Percentiles rank a stretch among this genome's conserved stretches.
Conservation (phyloP, 1,284 basidiomycete genomes). For the Ganoderma resinaceum region DNA sequence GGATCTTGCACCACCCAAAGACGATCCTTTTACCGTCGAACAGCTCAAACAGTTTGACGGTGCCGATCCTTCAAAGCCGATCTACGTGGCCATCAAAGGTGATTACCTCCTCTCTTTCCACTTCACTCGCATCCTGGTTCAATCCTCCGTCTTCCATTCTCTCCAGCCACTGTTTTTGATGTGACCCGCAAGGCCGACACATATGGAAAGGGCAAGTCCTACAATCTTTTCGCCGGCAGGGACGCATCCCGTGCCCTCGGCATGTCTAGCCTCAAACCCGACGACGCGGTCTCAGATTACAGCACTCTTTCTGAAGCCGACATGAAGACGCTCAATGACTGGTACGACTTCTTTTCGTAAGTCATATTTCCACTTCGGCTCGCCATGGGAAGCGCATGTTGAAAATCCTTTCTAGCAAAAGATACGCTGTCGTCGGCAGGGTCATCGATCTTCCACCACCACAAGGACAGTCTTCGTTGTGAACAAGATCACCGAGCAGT, state of each 20-base stretch:
- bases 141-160: neutral
- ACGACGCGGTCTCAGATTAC: conserved; percentile 92
- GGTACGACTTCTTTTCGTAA: conserved; percentile 83
- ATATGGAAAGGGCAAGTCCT: conserved; percentile 78
- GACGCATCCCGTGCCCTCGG: conserved; percentile 88
- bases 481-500: neutral
- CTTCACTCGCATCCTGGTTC: neutral
- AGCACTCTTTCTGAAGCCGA: conserved; percentile 79
- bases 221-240: conserved; percentile 86
- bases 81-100: conserved; percentile 93
- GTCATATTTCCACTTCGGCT: conserved; percentile 44
- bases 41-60: conserved; percentile 79
- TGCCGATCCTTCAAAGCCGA: conserved; percentile 65
- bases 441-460: conserved; percentile 57
- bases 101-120: conserved; percentile 24
- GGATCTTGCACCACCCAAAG: conserved; percentile 78
- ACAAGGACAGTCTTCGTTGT: conserved; percentile 8
- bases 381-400: neutral
- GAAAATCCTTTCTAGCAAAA: conserved; percentile 55
- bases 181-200: conserved; percentile 84
- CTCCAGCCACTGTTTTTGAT: conserved; percentile 81
- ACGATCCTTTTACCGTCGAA: conserved; percentile 76
- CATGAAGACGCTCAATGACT: conserved; percentile 88
- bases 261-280: conserved; percentile 85
- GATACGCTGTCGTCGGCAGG: conserved; percentile 85